Conservation (phyloP, 192 early-diverging fungal species). For the Backusella tuberculispora region DNA sequence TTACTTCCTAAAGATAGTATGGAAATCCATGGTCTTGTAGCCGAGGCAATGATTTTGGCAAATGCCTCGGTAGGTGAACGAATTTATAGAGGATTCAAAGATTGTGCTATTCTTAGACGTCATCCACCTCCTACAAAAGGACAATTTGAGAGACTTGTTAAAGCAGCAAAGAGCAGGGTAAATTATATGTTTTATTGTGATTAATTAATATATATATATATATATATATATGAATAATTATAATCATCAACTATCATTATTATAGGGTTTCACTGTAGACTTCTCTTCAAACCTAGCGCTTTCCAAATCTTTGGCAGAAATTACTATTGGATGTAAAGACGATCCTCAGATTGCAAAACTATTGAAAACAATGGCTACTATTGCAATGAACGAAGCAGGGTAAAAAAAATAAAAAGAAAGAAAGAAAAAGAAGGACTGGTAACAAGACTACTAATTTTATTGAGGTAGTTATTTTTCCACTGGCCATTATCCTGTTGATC, state of each 20-base stretch:
- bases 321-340: constrained; percentile 43
- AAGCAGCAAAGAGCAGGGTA: constrained; percentile 58
- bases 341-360: constrained; percentile 61
- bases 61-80: constrained; percentile 67
- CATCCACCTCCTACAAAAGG: constrained; percentile 66
- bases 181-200: not conserved
- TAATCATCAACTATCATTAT: not conserved
- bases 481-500: constrained; percentile 45
- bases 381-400: constrained; percentile 76
- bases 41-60: constrained; percentile 83
- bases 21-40: constrained; percentile 75
- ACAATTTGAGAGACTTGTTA: constrained; percentile 63
- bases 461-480: constrained; percentile 64
- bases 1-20: constrained; percentile 62
- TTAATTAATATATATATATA: not conserved
- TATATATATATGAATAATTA: not conserved
- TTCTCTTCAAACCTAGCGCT: constrained; percentile 65
- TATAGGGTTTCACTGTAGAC: constrained; percentile 63
- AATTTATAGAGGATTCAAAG: constrained; percentile 57
- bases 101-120: constrained; percentile 65
- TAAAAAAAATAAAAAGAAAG: constrained; percentile 10
- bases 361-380: constrained; percentile 75
- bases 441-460: not conserved
- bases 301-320: constrained; percentile 57
- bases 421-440: not conserved